Conservation (phyloP, 1,284 basidiomycete species). For the Sanghuangporus sanghuang region DNA sequence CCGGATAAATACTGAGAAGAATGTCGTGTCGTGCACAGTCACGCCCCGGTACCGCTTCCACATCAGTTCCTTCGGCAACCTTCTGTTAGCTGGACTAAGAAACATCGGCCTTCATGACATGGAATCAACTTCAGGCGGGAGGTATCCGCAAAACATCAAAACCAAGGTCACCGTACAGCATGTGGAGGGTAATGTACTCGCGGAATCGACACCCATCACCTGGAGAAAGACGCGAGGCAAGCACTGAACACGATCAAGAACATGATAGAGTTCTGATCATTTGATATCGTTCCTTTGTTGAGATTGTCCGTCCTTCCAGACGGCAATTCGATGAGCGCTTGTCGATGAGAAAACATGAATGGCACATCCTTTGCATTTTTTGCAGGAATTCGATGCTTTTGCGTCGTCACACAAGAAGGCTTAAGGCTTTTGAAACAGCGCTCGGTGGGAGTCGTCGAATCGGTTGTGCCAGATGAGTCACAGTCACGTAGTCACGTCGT, state of each 20-base stretch:
- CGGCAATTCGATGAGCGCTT: no score
- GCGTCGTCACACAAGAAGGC: no score
- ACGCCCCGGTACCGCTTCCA: neutral
- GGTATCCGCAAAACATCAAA: conserved; percentile 22
- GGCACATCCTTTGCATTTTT: no score
- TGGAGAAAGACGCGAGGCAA: conserved; percentile 22
- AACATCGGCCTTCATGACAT: no score
- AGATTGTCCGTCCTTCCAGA: conserved; percentile 30
- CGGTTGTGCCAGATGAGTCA: no score
- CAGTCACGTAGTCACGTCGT: conserved; percentile 41
- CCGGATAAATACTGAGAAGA: no score
- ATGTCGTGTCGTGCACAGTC: no score
- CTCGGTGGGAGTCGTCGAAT: no score
- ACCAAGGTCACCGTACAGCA: conserved; percentile 48
- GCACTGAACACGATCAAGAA: conserved; percentile 50
- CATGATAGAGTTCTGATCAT: conserved; percentile 30
- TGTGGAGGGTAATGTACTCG: conserved; percentile 48
- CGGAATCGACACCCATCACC: neutral
- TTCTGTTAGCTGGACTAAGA: conserved; percentile 57
- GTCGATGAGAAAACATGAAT: no score
- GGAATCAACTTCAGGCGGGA: no score
- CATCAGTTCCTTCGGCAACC: neutral
- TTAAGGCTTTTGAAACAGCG: no score
- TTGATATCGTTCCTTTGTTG: conserved; percentile 40
- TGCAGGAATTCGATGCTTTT: no score